These are phyloP conservation scores for Oryza meyeriana DNA, from an alignment of 176 grass and related monocot genomes.

Conservation along the genomic window DNA sequence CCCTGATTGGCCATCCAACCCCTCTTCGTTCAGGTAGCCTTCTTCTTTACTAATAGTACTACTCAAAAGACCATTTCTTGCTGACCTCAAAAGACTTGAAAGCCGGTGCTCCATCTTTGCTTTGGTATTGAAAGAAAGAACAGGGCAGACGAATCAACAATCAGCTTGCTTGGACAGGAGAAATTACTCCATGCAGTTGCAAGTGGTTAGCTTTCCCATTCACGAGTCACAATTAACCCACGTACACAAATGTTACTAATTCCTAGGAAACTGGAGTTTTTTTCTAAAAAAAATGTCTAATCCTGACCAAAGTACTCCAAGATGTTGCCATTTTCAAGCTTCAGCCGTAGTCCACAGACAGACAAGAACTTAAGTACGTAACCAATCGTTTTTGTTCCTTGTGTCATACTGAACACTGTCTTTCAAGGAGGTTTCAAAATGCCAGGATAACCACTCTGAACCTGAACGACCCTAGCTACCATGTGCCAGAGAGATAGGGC, in stretches of 20 bases:
- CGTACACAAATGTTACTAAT: neutral
- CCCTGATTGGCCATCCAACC: conserved; percentile 64
- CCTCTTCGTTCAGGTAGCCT: conserved; percentile 55
- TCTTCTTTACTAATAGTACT: too few species aligned
- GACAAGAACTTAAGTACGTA: neutral
- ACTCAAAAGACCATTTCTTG: neutral
- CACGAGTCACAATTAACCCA: neutral
- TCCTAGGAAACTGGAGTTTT: neutral
- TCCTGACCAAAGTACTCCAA: neutral
- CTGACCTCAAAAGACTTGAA: neutral
- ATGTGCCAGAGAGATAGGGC: neutral
- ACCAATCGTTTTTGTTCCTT: neutral
- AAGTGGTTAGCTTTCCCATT: neutral
- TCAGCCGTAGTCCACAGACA: neutral
- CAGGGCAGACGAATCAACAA: neutral
- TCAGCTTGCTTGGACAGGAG: neutral
- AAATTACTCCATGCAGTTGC: neutral
- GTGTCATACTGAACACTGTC: neutral
- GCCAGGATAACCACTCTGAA: neutral
- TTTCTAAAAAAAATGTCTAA: neutral
- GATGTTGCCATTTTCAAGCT: neutral
- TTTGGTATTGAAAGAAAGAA: neutral
- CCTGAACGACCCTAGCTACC: neutral
- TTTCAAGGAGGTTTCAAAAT: neutral
- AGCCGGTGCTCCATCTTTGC: neutral